Base-by-base conservation (phyloP, 1,284 basidiomycete genomes). In the Coniferiporia weirii region DNA sequence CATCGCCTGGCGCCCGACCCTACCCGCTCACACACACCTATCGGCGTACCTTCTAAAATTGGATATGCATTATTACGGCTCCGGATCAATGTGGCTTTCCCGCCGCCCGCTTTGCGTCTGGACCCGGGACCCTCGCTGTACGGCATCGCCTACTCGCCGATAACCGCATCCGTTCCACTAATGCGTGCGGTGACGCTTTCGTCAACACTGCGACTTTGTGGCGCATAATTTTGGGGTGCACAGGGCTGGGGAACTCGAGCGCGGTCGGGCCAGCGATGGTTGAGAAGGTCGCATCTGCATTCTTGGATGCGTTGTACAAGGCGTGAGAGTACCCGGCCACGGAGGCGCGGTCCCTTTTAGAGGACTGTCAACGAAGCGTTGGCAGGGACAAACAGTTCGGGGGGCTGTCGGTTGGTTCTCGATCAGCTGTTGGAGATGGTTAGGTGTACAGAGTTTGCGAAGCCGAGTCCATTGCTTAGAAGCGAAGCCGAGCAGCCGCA, bases 221-320 rank as follows among this genome's bases (percentile, higher is more conserved):
- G 27, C 20, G 32, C 15, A 22, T 52, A n/a, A n/a, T 27, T 27
- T 27, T 27, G 20, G 36, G 38, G 38, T 7, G 27, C 6, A 35
- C 65, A 93, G 95, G 95, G 61, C 76, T 98, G 12, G 95, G 95
- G 17, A 84, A 86, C 50, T 92, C 89, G 56, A 96, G 89, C 63
- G 84, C 87, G 3, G 88, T 93, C 8, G 96, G 95, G 2, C 91
- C 93, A 1, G 81, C 84, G n/a, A 84, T 99, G 70, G 89, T 98
- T 9, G 84, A 83, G n/a, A 80, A 93, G 68, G 71, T 98, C 56
- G 91, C 93, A 4, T 82, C 84, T 36, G 81, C 84, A 19, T 95
- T 92, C 75, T 73, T 95, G 67, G 92, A 95, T 71, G 79, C 89
- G 45, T 66, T 94, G 66, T 95, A 93, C 75, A 87, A 91, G 74